Evolutionary conservation across 164 flowering plant genomes (phyloP).

Genomic region (Tinospora cordifolia): DNA sequence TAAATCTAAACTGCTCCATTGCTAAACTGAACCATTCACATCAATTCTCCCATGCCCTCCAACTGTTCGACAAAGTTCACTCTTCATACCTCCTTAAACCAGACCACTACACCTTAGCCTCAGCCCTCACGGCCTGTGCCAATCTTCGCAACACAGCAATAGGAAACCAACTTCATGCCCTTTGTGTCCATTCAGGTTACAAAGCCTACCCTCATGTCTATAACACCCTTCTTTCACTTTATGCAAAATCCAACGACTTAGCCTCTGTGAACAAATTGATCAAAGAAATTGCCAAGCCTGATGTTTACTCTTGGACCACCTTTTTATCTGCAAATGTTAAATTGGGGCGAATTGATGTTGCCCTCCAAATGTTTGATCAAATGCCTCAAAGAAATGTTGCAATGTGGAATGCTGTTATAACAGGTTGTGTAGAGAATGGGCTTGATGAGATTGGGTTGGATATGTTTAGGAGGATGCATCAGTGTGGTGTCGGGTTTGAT

Average conservation of each 20-base stretch:
- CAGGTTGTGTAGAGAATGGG: constrained; percentile 54
- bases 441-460: constrained; percentile 28
- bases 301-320: constrained; percentile 66
- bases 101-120: constrained; percentile 60
- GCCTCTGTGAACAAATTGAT: constrained; percentile 38
- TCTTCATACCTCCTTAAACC: constrained; percentile 42
- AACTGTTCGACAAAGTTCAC: constrained; percentile 46
- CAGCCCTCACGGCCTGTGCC: constrained; percentile 52
- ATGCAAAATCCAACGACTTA: constrained; percentile 42
- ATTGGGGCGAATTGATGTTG: constrained; percentile 36
- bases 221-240: constrained; percentile 58
- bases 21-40: constrained; percentile 34
- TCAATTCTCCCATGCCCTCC: constrained; percentile 34
- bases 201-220: constrained; percentile 35
- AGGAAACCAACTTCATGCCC: constrained; percentile 57
- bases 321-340: constrained; percentile 46
- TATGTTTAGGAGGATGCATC: constrained; percentile 51
- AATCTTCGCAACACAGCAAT: constrained; percentile 23
- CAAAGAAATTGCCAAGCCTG: constrained; percentile 47
- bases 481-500: constrained; percentile 43
- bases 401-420: constrained; percentile 68
- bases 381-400: constrained; percentile 37
- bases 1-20: constrained; percentile 37
- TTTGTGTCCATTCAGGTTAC: constrained; percentile 35
- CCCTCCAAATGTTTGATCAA: constrained; percentile 38